These are phyloP conservation scores for Leccinum disarticulatum DNA, from an alignment of 768 basidiomycete genomes.

Conservation along the genomic window DNA sequence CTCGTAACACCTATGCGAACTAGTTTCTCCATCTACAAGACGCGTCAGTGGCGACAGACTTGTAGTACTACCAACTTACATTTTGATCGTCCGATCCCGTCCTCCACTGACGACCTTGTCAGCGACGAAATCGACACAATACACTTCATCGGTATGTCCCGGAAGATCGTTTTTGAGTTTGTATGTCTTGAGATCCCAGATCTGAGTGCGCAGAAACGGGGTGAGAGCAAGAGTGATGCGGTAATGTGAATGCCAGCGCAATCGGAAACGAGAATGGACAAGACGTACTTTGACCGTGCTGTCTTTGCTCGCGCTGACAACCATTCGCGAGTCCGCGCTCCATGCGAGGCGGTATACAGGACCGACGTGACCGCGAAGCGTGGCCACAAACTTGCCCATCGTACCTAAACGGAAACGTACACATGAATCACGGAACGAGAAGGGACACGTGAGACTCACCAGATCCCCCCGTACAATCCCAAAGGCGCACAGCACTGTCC, in stretches of 20 bases:
- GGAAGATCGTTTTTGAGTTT: slow-evolving; percentile 94
- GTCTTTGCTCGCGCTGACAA: slow-evolving; percentile 95
- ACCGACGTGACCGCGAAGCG: slow-evolving; percentile 88
- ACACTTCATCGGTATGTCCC: slow-evolving; percentile 96
- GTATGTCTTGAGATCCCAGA: slow-evolving; percentile 96
- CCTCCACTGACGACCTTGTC: slow-evolving; percentile 99
- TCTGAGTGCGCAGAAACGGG: slow-evolving; percentile 35
- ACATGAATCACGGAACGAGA: neutral
- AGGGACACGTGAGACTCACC: slow-evolving; percentile 31
- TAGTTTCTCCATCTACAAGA: slow-evolving; percentile 33
- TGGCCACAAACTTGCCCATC: slow-evolving; percentile 86
- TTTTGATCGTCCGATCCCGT: slow-evolving; percentile 86
- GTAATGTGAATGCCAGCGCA: neutral
- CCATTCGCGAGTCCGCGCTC: slow-evolving; percentile 90
- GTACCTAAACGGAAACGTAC: neutral
- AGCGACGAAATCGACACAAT: slow-evolving; percentile 98
- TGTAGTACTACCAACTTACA: slow-evolving; percentile 54
- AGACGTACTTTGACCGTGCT: slow-evolving; percentile 84
- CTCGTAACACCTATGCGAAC: neutral
- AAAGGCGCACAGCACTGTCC: slow-evolving; percentile 88
- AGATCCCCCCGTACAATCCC: slow-evolving; percentile 55
- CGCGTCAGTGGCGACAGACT: neutral
- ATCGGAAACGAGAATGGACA: neutral
- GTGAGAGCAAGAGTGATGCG: too few species aligned
- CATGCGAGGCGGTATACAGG: slow-evolving; percentile 94